A percentile compares a stretch with the other conserved stretches of the same genome.
Evolutionary conservation across 306 rosid species (phyloP).

Genomic region (Gastrolobium bilobum): DNA sequence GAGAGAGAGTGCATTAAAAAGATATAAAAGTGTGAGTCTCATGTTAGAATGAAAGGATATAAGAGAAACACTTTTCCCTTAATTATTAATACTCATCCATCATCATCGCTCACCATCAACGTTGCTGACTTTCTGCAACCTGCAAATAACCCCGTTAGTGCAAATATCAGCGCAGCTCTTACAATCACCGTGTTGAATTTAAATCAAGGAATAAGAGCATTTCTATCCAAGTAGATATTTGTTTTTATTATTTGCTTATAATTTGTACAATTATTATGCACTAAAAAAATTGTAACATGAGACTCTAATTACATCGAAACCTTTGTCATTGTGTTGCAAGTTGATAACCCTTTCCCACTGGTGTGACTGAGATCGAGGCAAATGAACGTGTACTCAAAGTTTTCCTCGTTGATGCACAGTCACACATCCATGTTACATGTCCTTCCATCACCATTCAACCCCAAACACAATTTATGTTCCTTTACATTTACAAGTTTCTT

Average conservation of each 20-base stretch:
- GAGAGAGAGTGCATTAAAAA: no score
- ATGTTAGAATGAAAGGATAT: no score
- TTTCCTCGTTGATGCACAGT: conserved; percentile 6
- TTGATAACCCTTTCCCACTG: background rate
- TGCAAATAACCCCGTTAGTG: no score
- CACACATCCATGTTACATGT: conserved; percentile 14
- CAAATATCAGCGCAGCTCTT: no score
- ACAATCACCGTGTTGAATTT: background rate
- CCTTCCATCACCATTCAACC: conserved; percentile 3
- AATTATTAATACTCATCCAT: no score
- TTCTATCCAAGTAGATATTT: no score
- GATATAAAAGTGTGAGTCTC: no score
- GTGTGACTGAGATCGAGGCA: background rate
- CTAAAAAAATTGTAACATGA: background rate
- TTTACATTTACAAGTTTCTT: conserved; percentile 31
- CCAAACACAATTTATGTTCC: conserved; percentile 29
- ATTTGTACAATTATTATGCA: background rate
- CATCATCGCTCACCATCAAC: no score
- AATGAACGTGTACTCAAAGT: conserved; percentile 41
- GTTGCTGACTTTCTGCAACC: no score
- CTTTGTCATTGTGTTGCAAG: background rate
- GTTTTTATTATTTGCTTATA: no score
- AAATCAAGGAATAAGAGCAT: background rate
- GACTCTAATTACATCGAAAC: background rate
- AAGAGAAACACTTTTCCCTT: no score